These are phyloP conservation scores for Erythrobasidium hasegawianum DNA, from an alignment of 1,284 basidiomycete genomes.

Conservation along the genomic window DNA sequence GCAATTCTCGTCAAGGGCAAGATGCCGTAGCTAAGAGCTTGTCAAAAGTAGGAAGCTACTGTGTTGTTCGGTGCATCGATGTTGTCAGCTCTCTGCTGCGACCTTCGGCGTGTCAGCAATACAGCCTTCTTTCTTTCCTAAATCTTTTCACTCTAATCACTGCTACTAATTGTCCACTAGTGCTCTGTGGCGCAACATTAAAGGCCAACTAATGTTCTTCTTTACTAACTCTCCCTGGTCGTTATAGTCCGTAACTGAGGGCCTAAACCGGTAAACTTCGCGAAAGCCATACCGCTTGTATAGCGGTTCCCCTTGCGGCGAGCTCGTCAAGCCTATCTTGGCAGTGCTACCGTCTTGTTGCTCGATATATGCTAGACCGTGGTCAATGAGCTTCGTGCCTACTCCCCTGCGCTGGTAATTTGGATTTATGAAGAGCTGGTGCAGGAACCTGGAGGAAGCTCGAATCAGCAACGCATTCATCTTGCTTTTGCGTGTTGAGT, in stretches of 20 bases:
- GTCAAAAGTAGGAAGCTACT: too few relatives aligned
- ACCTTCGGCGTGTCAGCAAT: too few relatives aligned
- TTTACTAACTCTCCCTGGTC: conserved; percentile 1
- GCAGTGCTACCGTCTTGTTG: background rate
- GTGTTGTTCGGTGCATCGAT: too few relatives aligned
- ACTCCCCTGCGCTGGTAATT: conserved; percentile 15
- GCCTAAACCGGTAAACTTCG: conserved; percentile 27
- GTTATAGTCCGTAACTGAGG: conserved; percentile 17
- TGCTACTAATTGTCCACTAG: too few relatives aligned
- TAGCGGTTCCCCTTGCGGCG: conserved; percentile 25
- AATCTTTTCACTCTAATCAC: too few relatives aligned
- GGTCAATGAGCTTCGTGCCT: conserved; percentile 13
- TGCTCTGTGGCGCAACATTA: conserved; percentile 6
- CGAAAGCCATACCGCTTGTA: conserved; percentile 29
- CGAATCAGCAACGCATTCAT: background rate
- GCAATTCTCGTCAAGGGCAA: background rate
- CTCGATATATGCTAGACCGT: conserved; percentile 16
- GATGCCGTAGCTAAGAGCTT: too few relatives aligned
- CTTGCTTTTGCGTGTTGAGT: background rate
- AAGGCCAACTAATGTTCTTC: conserved; percentile 15
- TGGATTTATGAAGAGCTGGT: conserved; percentile 17
- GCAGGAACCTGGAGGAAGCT: conserved; percentile 20
- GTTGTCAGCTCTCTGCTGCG: too few relatives aligned
- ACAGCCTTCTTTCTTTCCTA: too few relatives aligned
- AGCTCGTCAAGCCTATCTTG: conserved; percentile 18